Percentiles rank a stretch among this genome's conserved stretches.
These are phyloP conservation scores for Teratosphaeria pseudoeucalypti DNA, from an alignment of 2,329 filamentous ascomycete genomes.

Conservation along the genomic window DNA sequence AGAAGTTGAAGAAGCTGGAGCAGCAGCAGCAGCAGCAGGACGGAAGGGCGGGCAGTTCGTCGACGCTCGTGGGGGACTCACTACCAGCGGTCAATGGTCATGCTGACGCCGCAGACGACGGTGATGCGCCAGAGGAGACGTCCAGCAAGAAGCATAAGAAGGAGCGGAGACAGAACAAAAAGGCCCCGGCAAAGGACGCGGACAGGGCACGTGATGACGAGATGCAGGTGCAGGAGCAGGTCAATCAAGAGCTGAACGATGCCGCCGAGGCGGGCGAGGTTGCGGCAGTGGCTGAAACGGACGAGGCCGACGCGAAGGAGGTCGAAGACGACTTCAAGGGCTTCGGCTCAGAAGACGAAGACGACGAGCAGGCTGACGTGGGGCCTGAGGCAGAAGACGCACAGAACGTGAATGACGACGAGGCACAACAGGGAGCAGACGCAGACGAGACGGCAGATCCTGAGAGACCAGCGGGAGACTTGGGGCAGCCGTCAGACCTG, in stretches of 20 bases:
- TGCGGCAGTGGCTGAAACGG: slow-evolving; percentile 3
- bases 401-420: slow-evolving; percentile 13
- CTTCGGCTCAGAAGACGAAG: slow-evolving; percentile 27
- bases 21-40: background rate
- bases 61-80: background rate
- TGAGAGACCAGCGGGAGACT: slow-evolving; percentile 14
- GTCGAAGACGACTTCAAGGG: slow-evolving; percentile 26
- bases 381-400: slow-evolving; percentile 26
- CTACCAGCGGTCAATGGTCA: background rate
- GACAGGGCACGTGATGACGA: slow-evolving; percentile 10
- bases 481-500: slow-evolving; percentile 36
- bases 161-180: slow-evolving; percentile 8
- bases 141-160: background rate
- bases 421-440: background rate
- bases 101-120: background rate
- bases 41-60: background rate
- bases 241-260: slow-evolving; percentile 20
- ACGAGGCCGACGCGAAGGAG: background rate
- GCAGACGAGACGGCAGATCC: background rate
- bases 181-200: slow-evolving; percentile 3
- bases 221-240: slow-evolving; percentile 15
- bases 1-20: slow-evolving; percentile 4
- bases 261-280: slow-evolving; percentile 11
- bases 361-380: slow-evolving; percentile 23
- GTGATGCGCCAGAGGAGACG: background rate